Evolutionary conservation across 257 asterid species (phyloP), one percentile per base, ranked within the genome.

Genomic region (Mitragyna speciosa): DNA sequence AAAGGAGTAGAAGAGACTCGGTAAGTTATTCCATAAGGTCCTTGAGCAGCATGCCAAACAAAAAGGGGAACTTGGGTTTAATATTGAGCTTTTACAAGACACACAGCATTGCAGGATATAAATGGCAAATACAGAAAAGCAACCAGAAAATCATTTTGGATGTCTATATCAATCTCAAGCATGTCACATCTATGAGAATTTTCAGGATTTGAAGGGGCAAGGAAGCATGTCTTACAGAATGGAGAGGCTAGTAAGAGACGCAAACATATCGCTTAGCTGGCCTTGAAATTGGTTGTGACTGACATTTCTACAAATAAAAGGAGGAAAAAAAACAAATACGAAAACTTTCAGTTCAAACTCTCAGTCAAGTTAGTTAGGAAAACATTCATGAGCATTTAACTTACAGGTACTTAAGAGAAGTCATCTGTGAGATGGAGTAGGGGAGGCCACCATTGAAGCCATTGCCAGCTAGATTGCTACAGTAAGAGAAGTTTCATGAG

Each of bases 281-380:
- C 94, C 96, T 77, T 87, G 90, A 70, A 95, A 52, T 59, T 90
- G 92, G 84, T 93, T 95, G 87, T 79, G 98, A 80, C 98, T 89
- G 63, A 86, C 76, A 82, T 95, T 88, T 82, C 98, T 93, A 92
- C 90, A 88, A 75, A 81, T 66, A 61, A 49, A 49, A 31, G 6
- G 14, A 75, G 43, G 43, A 20, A 17, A 47, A 71, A 69, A 70
- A 24, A 10, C 77, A 24, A 15, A 48, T 6, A 66, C 45, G 47
- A 24, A 73, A 70, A 69, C 45, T 30, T 64, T 65, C 43, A 66
- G 19, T 16, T 61, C 41, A 6, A 75, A n/a, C 70, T 22, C 26
- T 54, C 49, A 78, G 54, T 45, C 15, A 28, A 49, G 28, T 17
- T 51, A 17, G 61, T 56, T 66, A 45, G 49, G 73, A 33, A 72